Percentiles rank a stretch among this genome's conserved stretches.
These are phyloP conservation scores for Candida wancherniae DNA, from an alignment of 805 yeast genomes.

Conservation along the genomic window DNA sequence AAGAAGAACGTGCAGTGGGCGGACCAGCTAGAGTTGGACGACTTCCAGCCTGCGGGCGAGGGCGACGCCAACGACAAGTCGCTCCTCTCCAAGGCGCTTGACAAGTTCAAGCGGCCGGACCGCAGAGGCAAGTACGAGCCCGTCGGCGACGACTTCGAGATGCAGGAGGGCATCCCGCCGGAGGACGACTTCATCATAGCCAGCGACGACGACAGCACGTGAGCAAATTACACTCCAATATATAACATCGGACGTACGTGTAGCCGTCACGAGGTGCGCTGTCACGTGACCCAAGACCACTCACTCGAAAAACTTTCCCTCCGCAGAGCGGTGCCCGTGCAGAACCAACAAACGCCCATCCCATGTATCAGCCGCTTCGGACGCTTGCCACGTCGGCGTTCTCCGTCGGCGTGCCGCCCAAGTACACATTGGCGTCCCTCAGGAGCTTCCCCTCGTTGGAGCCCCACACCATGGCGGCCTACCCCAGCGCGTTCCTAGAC, in stretches of 20 bases:
- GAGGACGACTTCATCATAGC: constrained; percentile 44
- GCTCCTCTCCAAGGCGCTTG: constrained; percentile 32
- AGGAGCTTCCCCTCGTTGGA: constrained; percentile 88
- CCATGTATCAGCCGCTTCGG: no score
- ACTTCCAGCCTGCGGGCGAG: constrained; percentile 15
- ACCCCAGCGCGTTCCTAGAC: constrained; percentile 65
- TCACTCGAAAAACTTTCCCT: no score
- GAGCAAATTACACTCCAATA: no score
- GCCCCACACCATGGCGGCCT: constrained; percentile 73
- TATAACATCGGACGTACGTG: no score
- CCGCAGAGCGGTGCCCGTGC: no score
- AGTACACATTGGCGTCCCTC: constrained; percentile 69
- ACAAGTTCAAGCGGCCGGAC: constrained; percentile 28
- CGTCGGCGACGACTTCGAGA: constrained; percentile 30
- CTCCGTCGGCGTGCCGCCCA: constrained; percentile 45
- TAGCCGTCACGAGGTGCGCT: no score
- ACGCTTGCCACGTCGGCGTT: constrained; percentile 8
- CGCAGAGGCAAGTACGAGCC: constrained; percentile 25
- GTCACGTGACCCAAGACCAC: no score
- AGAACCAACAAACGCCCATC: no score
- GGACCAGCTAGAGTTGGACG: constrained; percentile 37
- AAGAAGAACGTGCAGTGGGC: constrained; percentile 48
- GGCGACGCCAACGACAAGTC: constrained; percentile 28
- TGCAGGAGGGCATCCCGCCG: constrained; percentile 26
- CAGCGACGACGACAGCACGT: constrained; percentile 41